phyloP scores from a whole-genome alignment of 352 stramenopile species.

The Phytophthora litchii region DNA sequence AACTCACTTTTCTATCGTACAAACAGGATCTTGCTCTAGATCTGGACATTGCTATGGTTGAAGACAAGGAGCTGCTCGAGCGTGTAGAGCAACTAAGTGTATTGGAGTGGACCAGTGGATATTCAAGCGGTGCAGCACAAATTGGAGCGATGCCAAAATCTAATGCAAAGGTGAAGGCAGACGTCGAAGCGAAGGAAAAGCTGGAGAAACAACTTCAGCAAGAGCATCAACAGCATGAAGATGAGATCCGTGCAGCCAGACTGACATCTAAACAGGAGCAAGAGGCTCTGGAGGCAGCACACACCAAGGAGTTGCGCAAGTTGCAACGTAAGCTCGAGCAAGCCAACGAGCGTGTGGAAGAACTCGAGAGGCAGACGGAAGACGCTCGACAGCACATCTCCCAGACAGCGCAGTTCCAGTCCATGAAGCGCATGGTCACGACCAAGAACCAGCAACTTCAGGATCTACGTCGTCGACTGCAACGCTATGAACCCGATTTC shows the following conservation, averaged over 20 bases:
- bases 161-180: constrained; percentile 33
- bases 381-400: constrained; percentile 71
- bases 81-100: constrained; percentile 81
- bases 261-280: constrained; percentile 52
- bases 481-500: constrained; percentile 77
- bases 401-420: constrained; percentile 84
- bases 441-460: constrained; percentile 86
- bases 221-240: constrained; percentile 53
- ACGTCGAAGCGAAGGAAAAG: constrained; percentile 22
- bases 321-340: constrained; percentile 67
- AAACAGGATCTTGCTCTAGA: constrained; percentile 61
- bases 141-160: constrained; percentile 26
- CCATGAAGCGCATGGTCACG: constrained; percentile 82
- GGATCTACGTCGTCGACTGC: constrained; percentile 65
- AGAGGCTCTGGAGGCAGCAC: constrained; percentile 52
- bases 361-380: constrained; percentile 63
- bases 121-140: constrained; percentile 29
- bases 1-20: not conserved
- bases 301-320: constrained; percentile 56
- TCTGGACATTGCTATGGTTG: constrained; percentile 77
- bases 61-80: constrained; percentile 75
- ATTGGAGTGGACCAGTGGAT: constrained; percentile 65
- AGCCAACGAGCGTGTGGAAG: constrained; percentile 53
- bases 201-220: constrained; percentile 44
- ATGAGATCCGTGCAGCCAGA: constrained; percentile 65